Evolutionary conservation across 495 filamentous ascomycete genomes (phyloP).

Genomic region (Penicillium steckii): DNA sequence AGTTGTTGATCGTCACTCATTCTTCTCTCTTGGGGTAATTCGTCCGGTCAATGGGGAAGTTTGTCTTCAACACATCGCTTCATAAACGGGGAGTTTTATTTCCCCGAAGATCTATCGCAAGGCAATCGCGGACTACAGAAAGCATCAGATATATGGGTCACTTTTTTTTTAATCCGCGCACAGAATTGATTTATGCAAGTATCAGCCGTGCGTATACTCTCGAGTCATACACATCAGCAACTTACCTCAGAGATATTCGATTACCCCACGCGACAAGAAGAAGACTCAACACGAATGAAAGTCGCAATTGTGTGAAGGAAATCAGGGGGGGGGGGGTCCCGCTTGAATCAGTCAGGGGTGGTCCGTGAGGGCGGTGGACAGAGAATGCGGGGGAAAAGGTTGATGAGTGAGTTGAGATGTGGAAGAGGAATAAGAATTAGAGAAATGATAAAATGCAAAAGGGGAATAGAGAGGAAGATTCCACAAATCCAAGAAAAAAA

Average conservation of each 20-base stretch:
- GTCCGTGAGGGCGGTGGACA: constrained; percentile 7
- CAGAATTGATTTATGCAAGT: constrained; percentile 2
- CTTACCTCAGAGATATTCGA: background rate
- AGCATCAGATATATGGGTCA: constrained; percentile 2
- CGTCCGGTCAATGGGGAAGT: background rate
- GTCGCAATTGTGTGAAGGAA: background rate
- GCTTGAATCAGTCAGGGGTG: constrained; percentile 6
- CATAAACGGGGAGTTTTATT: constrained; percentile 1
- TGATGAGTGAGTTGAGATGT: too few species aligned
- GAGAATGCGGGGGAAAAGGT: background rate
- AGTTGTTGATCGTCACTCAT: constrained; percentile 11
- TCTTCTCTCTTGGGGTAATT: constrained; percentile 6
- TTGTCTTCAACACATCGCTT: constrained; percentile 17
- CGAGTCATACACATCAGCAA: too few species aligned
- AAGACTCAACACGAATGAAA: background rate
- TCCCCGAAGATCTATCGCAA: constrained; percentile 14
- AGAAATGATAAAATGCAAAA: too few species aligned
- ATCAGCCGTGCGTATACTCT: background rate
- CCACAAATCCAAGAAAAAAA: too few species aligned
- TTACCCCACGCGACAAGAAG: background rate
- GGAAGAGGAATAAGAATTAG: too few species aligned
- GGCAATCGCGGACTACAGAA: constrained; percentile 4
- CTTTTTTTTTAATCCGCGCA: constrained; percentile 4
- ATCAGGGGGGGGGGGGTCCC: constrained; percentile 1
- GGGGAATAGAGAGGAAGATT: too few species aligned